These are phyloP conservation scores for Noccaea bulbosa DNA, from an alignment of 345 rosid genomes.

Conservation along the genomic window DNA sequence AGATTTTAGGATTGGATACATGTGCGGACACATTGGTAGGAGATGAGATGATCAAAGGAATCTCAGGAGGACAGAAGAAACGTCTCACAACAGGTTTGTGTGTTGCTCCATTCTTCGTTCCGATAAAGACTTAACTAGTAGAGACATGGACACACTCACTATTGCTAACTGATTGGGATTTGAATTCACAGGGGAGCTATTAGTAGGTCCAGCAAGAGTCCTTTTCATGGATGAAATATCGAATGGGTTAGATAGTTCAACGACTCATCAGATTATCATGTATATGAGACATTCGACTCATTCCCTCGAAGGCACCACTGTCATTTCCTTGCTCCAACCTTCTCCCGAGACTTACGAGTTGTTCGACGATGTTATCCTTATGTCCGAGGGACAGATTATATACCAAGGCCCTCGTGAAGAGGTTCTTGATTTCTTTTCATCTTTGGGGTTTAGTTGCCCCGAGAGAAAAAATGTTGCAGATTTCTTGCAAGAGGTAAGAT, in stretches of 20 bases:
- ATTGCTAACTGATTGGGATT: slow-evolving; percentile 30
- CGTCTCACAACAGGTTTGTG: slow-evolving; percentile 88
- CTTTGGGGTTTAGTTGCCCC: slow-evolving; percentile 85
- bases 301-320: slow-evolving; percentile 83
- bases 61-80: slow-evolving; percentile 99
- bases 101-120: slow-evolving; percentile 40
- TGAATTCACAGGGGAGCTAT: slow-evolving; percentile 73
- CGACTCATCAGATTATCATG: slow-evolving; percentile 89
- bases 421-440: slow-evolving; percentile 76
- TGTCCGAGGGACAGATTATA: slow-evolving; percentile 91
- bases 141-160: slow-evolving; percentile 4
- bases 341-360: slow-evolving; percentile 92
- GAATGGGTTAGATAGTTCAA: slow-evolving; percentile 95
- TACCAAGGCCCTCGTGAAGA: slow-evolving; percentile 90
- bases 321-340: slow-evolving; percentile 91
- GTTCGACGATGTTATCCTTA: slow-evolving; percentile 88
- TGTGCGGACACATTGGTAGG: slow-evolving; percentile 98
- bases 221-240: slow-evolving; percentile 99
- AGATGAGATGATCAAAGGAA: slow-evolving; percentile 98
- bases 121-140: slow-evolving; percentile 6
- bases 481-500: slow-evolving; percentile 92
- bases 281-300: slow-evolving; percentile 84
- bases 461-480: slow-evolving; percentile 96
- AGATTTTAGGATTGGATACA: slow-evolving; percentile 97
- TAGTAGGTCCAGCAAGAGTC: slow-evolving; percentile 96